These are phyloP conservation scores for Penicillium cataractarum DNA, from an alignment of 495 filamentous ascomycete species.

Conservation along the genomic window DNA sequence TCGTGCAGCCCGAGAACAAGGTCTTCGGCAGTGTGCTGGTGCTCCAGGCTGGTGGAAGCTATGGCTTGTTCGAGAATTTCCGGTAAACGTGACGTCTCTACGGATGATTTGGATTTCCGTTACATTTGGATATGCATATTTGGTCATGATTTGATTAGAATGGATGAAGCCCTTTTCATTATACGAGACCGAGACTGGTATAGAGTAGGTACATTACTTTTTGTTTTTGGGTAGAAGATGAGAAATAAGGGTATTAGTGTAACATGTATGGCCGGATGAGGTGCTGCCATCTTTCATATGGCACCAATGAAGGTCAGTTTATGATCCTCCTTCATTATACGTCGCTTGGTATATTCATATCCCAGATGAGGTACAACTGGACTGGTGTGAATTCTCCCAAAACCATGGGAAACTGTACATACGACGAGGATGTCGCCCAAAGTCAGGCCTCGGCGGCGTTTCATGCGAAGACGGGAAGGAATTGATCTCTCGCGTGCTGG, in stretches of 20 bases:
- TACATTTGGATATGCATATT: neutral
- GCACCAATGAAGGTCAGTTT: too few species aligned
- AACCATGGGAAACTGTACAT: slow-evolving; percentile 25
- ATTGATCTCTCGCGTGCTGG: slow-evolving; percentile 22
- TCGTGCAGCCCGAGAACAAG: slow-evolving; percentile 57
- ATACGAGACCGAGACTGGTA: neutral
- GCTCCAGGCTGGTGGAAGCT: slow-evolving; percentile 62
- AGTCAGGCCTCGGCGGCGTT: neutral
- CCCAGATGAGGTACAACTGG: slow-evolving; percentile 8
- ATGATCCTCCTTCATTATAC: neutral
- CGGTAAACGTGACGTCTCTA: neutral
- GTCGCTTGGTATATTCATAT: neutral
- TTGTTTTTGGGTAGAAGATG: neutral
- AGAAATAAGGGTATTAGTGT: neutral
- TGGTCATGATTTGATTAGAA: neutral
- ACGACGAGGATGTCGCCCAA: neutral
- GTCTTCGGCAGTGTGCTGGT: slow-evolving; percentile 77
- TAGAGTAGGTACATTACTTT: slow-evolving; percentile 1
- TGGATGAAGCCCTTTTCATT: neutral
- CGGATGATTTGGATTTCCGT: neutral
- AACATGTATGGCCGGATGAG: neutral
- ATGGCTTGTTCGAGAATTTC: slow-evolving; percentile 8
- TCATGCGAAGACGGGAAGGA: slow-evolving; percentile 15
- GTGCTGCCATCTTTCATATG: too few species aligned
- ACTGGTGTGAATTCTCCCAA: slow-evolving; percentile 14